A percentile compares a stretch with the other conserved stretches of the same genome.
Conservation (phyloP, 176 grass and related monocot genomes). For the Zea mays region Zm-B73-REFERENCE-NAM-5.0 NC_050096.1:52754001-52754500, state of each 20-base stretch:
- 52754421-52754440: not conserved
- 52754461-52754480: not conserved
- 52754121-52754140: not conserved
- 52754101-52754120: not conserved
- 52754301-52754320: not conserved
- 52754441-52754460: not conserved
- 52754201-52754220: not conserved
- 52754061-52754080: not conserved
- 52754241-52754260: not conserved
- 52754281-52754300: slow-evolving; percentile 4
- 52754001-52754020: too few relatives aligned
- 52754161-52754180: not conserved
- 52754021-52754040: too few relatives aligned
- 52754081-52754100: not conserved
- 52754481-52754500: slow-evolving; percentile 11
- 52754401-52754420: not conserved
- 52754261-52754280: not conserved
- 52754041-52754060: not conserved
- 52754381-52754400: not conserved
- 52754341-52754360: not conserved
- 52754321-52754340: not conserved
- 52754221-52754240: not conserved
- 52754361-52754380: not conserved
- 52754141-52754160: not conserved
- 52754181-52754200: not conserved